Evolutionary conservation across 306 rosid genomes (phyloP), one percentile per base, ranked within the genome.

Genomic region (Prunus padus): DNA sequence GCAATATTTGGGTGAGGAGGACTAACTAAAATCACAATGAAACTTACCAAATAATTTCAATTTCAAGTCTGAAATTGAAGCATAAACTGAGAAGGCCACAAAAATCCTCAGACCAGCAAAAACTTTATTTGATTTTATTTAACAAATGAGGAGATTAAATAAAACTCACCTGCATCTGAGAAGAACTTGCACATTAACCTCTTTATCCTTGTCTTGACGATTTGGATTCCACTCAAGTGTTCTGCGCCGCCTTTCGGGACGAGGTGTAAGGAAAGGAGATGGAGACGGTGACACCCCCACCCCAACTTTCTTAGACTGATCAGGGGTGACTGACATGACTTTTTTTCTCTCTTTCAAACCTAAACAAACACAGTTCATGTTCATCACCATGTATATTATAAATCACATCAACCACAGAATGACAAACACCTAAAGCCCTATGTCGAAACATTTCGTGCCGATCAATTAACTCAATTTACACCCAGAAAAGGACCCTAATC

Each of bases 261-360:
- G 97, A 59, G 99, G 99, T 8, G 99, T 95, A 0, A 88, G 83
- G 79, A 90, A 95, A 5, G 99, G 99, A 37, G 92, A 73, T 0
- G 97, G 98, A 55, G 96, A 82, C 0, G 96, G 78, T 1, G 91
- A 37, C 23, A 88, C 70, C 70, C 98, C 96, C 26, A 82, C 65
- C 14, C 98, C 97, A 26, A 87, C 87, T 87, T 94, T 94, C 87
- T 84, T 83, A 14, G 86, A 33, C 71, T 80, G 89, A 88, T 93
- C 98, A 8, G 98, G 98, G 44, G 98, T 93, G 13, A 84, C 8
- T 20, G 96, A 79, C 89, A 82, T 84, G 68, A 73, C 88, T 49
- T 74, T 56, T 89, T 51, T 76, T 55, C 0, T 30, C 42, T 77
- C 52, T 47, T 23, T 23, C 44, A 56, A 76, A 59, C 62, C 80